Conservation (phyloP, 2,329 filamentous ascomycete species). For the Pseudovirgaria hyperparasitica region DNA sequence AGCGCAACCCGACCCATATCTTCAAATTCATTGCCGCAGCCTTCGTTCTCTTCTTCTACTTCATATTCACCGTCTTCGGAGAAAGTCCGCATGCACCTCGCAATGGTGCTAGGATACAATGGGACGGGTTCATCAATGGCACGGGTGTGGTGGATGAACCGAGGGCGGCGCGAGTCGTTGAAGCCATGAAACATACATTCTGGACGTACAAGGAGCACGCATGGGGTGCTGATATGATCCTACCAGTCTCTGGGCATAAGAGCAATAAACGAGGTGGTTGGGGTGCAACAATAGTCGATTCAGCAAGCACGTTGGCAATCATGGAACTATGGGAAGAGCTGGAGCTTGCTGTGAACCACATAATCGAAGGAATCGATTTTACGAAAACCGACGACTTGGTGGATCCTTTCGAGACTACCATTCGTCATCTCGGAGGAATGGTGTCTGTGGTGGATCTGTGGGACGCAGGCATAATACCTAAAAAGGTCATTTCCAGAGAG, state of each 20-base stretch:
- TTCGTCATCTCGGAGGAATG: slow-evolving; percentile 27
- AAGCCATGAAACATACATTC: slow-evolving; percentile 29
- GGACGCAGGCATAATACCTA: slow-evolving; percentile 27
- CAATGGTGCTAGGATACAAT: slow-evolving; percentile 19
- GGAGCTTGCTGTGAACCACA: slow-evolving; percentile 23
- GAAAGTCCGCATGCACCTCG: slow-evolving; percentile 5
- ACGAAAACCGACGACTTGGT: slow-evolving; percentile 20
- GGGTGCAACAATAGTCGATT: slow-evolving; percentile 31
- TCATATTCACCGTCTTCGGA: slow-evolving; percentile 22
- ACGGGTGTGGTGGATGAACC: slow-evolving; percentile 20
- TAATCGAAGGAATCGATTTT: slow-evolving; percentile 24
- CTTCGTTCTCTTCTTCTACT: slow-evolving; percentile 27
- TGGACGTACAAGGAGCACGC: slow-evolving; percentile 25
- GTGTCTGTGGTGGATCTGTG: slow-evolving; percentile 27
- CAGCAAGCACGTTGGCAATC: slow-evolving; percentile 25
- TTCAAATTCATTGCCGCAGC: slow-evolving; percentile 28
- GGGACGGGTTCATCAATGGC: slow-evolving; percentile 19
- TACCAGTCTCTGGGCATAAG: slow-evolving; percentile 24
- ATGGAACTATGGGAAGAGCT: slow-evolving; percentile 33
- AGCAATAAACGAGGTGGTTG: slow-evolving; percentile 26
- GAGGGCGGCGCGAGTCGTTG: slow-evolving; percentile 20
- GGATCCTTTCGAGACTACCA: slow-evolving; percentile 30
- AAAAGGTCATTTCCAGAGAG: slow-evolving; percentile 15
- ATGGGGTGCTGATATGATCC: slow-evolving; percentile 28
- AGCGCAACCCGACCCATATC: slow-evolving; percentile 26